Base-by-base conservation (phyloP, 257 asterid species). In the Mentha longifolia region DNA sequence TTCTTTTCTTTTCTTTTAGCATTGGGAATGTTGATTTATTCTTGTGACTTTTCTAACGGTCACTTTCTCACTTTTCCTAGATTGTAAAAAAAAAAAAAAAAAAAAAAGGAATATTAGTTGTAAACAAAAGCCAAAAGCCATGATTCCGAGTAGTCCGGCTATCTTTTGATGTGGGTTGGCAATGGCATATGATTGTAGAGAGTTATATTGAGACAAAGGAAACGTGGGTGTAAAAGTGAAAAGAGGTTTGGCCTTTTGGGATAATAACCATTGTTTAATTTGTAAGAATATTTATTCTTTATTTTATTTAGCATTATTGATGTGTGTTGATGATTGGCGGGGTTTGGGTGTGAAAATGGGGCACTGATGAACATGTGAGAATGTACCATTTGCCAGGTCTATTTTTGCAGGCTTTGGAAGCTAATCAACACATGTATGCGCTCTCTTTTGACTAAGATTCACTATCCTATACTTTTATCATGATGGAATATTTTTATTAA, bases 51-150 rank as follows among this genome's bases (percentile, higher is more conserved):
- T 6, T 68, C 66, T 75, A 77, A 80, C 73, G 74, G 77, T 70
- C 65, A 76, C 77, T 73, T 78, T 74, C 65, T 61, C 70, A 70
- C 59, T 57, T 75, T 61, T 64, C 70, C 77, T 59, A 73, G 72
- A 65, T 43, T 64, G 42, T 43, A 61, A 73, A 28, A 61, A 47
- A 9, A 74, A 68, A 51, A 41, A 54, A 51, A 25, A 47, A 66
- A 49, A 16, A 35, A 69, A 0, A 3, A 16, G 30, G 28, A 58
- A 57, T 46, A 57, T 25, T 43, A 57, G 39, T 45, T 51, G 70
- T 72, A 49, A 78, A 73, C 56, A 58, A 61, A 50, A 42, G 61
- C 71, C 56, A 37, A 65, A 70, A 47, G 39, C 50, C 64, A 63
- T 67, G 67, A 65, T 64, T 49, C 39, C 31, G 56, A 49, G 62